Base-by-base conservation (phyloP, 352 stramenopile genomes). In the Globisporangium mamillatum region DNA sequence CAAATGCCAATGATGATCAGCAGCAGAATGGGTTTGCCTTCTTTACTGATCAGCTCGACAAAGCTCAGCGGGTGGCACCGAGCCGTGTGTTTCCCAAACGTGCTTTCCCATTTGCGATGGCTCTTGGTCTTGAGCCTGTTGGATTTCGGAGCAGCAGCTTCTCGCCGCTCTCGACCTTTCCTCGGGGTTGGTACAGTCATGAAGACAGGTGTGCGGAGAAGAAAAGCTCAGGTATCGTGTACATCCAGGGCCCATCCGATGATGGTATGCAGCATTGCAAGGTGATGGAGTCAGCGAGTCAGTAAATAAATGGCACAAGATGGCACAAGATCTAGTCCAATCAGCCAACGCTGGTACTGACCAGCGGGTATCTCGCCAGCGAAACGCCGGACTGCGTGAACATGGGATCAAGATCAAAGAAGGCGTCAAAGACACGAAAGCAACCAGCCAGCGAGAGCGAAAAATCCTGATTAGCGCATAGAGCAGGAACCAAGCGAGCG, bases 11-110 rank as follows among this genome's bases (percentile, higher is more conserved):
- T 80, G 14, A 67, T 50, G 7, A 89, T 60, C 1, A 91, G 68
- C n/a, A 91, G 64, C 41, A 88, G 20, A 2, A 86, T 76, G 18
- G 79, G 74, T 63, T 82, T 83, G 29, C 79, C 81, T 63, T 90
- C 78, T 68, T 89, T 90, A 6, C 71, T 63, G 29, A 86, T 52
- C 20, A 84, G 61, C n/a, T 80, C 70, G 7, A 80, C 38, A n/a
- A 88, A 54, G 48, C 76, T 79, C 1, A 53, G 60, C 7, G 70
- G 65, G 25, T 76, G 78, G 54, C 70, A 89, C 38, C 66, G 58
- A 24, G 63, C 60, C 24, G 73, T 67, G 60, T 77, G 74, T 44
- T 75, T 79, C 7, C 72, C 73, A 14, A 82, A 75, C 1, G 69
- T 82, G 53, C 63, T 83, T 44, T 78, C 67, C 81, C 78, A 90